Conservation (phyloP, 805 yeast species). For the Candida tibetensis region DNA sequence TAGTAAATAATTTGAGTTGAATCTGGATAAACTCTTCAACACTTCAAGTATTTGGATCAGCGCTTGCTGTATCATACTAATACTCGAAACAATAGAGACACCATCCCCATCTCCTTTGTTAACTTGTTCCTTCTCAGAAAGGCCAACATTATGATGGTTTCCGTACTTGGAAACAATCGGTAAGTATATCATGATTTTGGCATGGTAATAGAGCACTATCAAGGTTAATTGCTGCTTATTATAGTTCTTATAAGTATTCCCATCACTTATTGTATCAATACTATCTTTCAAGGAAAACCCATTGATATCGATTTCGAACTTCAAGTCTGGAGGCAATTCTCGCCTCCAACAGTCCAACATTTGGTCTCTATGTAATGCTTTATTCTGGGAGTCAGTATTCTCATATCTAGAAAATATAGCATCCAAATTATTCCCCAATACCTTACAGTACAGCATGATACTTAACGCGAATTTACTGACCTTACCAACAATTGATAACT, state of each 20-base stretch:
- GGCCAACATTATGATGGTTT: conserved; percentile 40
- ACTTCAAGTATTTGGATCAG: conserved; percentile 57
- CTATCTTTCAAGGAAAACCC: conserved; percentile 43
- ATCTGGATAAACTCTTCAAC: conserved; percentile 39
- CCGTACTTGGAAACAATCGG: conserved; percentile 43
- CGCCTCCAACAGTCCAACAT: conserved; percentile 77
- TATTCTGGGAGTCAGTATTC: conserved; percentile 21
- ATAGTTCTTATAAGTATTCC: conserved; percentile 23
- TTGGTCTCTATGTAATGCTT: conserved; percentile 48
- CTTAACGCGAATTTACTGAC: conserved; percentile 62
- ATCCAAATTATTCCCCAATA: conserved; percentile 71
- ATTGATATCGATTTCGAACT: conserved; percentile 62
- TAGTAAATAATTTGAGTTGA: conserved; percentile 42
- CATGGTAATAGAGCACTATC: conserved; percentile 44
- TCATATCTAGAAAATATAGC: conserved; percentile 62
- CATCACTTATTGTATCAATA: conserved; percentile 16
- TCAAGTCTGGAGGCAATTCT: conserved; percentile 58
- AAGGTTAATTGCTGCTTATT: conserved; percentile 52
- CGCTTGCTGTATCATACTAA: conserved; percentile 67
- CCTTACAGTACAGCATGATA: conserved; percentile 66
- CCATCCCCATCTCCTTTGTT: conserved; percentile 36
- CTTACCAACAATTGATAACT: conserved; percentile 64
- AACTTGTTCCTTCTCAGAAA: conserved; percentile 35
- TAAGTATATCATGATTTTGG: conserved; percentile 40
- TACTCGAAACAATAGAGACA: conserved; percentile 45